phyloP scores from a whole-genome alignment of 2,329 filamentous ascomycete genomes.

The Fusarium sp. region DNA sequence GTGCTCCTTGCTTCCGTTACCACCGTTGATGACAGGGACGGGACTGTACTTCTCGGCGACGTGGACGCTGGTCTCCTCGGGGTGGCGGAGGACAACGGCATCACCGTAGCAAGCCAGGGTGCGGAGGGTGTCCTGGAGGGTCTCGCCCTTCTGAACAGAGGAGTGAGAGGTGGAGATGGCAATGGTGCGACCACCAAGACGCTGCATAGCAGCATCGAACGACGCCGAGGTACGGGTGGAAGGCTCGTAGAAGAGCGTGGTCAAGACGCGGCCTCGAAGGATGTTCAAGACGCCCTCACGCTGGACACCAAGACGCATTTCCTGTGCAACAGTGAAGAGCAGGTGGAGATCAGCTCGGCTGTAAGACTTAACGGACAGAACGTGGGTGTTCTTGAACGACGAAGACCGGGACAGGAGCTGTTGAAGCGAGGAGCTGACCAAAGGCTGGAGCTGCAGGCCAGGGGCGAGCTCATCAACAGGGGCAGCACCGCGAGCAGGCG shows the following conservation, averaged over 20 bases:
- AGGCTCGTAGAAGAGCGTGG: slow-evolving; percentile 97
- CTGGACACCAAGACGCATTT: slow-evolving; percentile 96
- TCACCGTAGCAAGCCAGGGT: slow-evolving; percentile 95
- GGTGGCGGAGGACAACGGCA: slow-evolving; percentile 95
- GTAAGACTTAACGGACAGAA: slow-evolving; percentile 93
- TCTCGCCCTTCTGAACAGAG: slow-evolving; percentile 94
- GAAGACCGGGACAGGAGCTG: slow-evolving; percentile 80
- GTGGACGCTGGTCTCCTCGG: slow-evolving; percentile 82
- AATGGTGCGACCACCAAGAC: slow-evolving; percentile 89
- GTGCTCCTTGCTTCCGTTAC: slow-evolving; percentile 95
- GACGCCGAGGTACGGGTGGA: slow-evolving; percentile 95
- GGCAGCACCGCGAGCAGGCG: slow-evolving; percentile 42
- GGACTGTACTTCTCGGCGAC: slow-evolving; percentile 87
- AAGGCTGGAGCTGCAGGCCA: slow-evolving; percentile 62
- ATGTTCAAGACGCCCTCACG: slow-evolving; percentile 89
- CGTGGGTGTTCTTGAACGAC: slow-evolving; percentile 88
- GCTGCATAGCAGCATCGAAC: slow-evolving; percentile 98
- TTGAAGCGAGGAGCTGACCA: slow-evolving; percentile 71
- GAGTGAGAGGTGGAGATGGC: slow-evolving; percentile 85
- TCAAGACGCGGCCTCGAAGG: slow-evolving; percentile 86
- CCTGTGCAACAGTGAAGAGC: slow-evolving; percentile 95
- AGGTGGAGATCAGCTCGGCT: slow-evolving; percentile 87
- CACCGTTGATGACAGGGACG: slow-evolving; percentile 95
- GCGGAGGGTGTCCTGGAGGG: slow-evolving; percentile 90
- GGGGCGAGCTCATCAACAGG: slow-evolving; percentile 61